Percentiles rank a stretch among this genome's conserved stretches.
phyloP scores from a whole-genome alignment of 2,329 filamentous ascomycete genomes.

The Aurifilum marmelostoma region DNA sequence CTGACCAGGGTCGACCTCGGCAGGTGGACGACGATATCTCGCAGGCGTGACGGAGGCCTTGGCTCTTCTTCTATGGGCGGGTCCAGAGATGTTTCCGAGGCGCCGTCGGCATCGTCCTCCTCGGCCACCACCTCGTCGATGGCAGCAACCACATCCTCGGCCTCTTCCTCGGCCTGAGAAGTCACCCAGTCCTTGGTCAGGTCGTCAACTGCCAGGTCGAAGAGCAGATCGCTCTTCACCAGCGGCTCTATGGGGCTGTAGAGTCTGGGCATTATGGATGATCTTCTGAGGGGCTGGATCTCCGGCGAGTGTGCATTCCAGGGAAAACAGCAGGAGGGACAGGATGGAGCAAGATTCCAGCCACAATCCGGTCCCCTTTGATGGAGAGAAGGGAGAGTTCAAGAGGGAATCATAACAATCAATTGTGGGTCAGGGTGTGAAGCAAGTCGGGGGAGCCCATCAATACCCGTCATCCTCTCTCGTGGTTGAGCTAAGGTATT shows the following conservation, averaged over 20 bases:
- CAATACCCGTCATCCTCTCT: neutral
- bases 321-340: too few species aligned
- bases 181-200: neutral
- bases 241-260: neutral
- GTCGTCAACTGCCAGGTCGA: neutral
- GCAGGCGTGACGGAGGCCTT: neutral
- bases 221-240: neutral
- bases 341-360: too few species aligned
- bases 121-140: conserved; percentile 5
- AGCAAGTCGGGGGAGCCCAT: neutral
- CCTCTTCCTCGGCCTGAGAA: conserved; percentile 10
- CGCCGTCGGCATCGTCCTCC: neutral
- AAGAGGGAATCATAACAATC: too few species aligned
- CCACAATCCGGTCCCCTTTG: too few species aligned
- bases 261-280: neutral
- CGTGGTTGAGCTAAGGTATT: neutral
- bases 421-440: neutral
- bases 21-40: conserved; percentile 33
- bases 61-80: neutral
- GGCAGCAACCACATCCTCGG: conserved; percentile 10
- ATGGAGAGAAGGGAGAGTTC: too few species aligned
- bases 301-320: neutral
- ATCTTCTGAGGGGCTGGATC: neutral
- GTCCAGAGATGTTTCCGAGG: neutral
- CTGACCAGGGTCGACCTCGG: conserved; percentile 35